These are phyloP conservation scores for Nakaseomyces nivariensis DNA, from an alignment of 1,139 yeast genomes.

Conservation along the genomic window DNA sequence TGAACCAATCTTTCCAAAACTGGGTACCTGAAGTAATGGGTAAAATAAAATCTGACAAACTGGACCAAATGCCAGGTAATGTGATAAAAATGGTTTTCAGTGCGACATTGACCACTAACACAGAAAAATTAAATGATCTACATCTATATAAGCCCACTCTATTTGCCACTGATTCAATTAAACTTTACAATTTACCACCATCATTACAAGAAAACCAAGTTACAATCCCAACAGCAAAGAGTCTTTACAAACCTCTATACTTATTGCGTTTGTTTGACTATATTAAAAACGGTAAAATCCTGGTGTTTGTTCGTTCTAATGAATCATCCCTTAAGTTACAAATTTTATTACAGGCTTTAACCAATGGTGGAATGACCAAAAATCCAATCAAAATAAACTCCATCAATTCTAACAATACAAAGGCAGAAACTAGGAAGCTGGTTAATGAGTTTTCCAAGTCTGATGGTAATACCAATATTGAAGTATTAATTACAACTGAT, in stretches of 20 bases:
- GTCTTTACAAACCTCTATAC: constrained; percentile 64
- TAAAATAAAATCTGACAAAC: constrained; percentile 29
- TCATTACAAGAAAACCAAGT: constrained; percentile 44
- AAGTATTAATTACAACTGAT: constrained; percentile 76
- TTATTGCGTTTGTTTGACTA: constrained; percentile 44
- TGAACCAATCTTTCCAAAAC: constrained; percentile 86
- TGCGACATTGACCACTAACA: constrained; percentile 90
- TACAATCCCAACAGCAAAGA: constrained; percentile 45
- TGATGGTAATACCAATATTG: constrained; percentile 21
- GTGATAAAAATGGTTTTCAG: constrained; percentile 66
- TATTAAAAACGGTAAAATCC: constrained; percentile 22
- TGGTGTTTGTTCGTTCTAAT: constrained; percentile 76
- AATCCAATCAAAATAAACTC: constrained; percentile 22
- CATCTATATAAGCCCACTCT: constrained; percentile 61
- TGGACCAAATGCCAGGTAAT: constrained; percentile 29
- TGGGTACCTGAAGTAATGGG: constrained; percentile 71
- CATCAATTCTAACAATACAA: constrained; percentile 44
- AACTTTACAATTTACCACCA: constrained; percentile 44
- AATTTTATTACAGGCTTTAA: constrained; percentile 40
- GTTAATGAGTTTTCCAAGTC: constrained; percentile 44
- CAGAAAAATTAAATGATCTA: constrained; percentile 70
- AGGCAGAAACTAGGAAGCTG: constrained; percentile 36
- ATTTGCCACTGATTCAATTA: constrained; percentile 55
- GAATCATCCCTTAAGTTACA: constrained; percentile 75
- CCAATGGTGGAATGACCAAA: constrained; percentile 10